A percentile compares a stretch with the other conserved stretches of the same genome.
These are phyloP conservation scores for Arthrobotrys megalospora DNA, from an alignment of 2,329 filamentous ascomycete genomes.

Conservation along the genomic window DNA sequence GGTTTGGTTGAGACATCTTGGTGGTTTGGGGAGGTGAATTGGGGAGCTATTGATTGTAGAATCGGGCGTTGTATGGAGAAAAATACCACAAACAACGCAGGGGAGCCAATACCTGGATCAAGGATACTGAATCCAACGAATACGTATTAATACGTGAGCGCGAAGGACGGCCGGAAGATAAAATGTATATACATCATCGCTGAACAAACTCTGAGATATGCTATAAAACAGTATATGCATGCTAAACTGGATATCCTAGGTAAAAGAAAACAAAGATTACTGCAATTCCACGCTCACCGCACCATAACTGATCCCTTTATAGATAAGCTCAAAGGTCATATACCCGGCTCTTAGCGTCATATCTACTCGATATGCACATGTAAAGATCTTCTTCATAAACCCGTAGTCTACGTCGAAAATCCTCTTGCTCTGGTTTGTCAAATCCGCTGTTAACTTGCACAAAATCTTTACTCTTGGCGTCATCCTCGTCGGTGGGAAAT, in stretches of 20 bases:
- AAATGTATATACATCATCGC: slow-evolving; percentile 23
- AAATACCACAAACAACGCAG: slow-evolving; percentile 26
- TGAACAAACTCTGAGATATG: not conserved
- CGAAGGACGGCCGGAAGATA: not conserved
- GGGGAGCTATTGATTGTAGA: not conserved
- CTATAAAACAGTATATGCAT: slow-evolving; percentile 12
- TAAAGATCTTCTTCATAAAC: slow-evolving; percentile 54
- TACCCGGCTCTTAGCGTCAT: slow-evolving; percentile 52
- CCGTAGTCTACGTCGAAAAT: slow-evolving; percentile 57
- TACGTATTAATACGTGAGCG: not conserved
- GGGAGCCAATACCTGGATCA: not conserved
- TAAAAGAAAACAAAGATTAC: not conserved
- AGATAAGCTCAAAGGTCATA: slow-evolving; percentile 56
- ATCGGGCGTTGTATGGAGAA: not conserved
- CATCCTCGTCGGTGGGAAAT: slow-evolving; percentile 46
- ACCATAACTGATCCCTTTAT: slow-evolving; percentile 57
- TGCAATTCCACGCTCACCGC: slow-evolving; percentile 52
- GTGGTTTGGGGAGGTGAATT: not conserved
- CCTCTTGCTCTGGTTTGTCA: slow-evolving; percentile 49
- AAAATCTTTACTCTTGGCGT: slow-evolving; percentile 46
- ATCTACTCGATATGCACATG: slow-evolving; percentile 56
- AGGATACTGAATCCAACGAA: too few species aligned
- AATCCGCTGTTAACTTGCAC: slow-evolving; percentile 53
- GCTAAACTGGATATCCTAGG: slow-evolving; percentile 18
- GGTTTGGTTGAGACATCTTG: slow-evolving; percentile 30